Evolutionary conservation across 2,329 filamentous ascomycete species (phyloP).

Genomic region (Graphilbum ipis-grandicollis): DNA sequence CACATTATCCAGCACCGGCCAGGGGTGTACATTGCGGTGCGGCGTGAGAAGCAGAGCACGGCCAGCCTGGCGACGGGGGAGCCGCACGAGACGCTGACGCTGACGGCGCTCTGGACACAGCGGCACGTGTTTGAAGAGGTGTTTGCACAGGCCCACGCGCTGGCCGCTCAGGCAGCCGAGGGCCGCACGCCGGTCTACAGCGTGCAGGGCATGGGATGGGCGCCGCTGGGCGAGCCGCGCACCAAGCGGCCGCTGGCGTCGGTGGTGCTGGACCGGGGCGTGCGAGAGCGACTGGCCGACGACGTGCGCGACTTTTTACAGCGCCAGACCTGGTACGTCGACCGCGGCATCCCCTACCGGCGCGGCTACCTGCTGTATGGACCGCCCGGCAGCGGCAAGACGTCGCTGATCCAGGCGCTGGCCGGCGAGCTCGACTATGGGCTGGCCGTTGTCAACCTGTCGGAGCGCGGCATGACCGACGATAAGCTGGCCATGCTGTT

Average conservation of each 20-base stretch:
- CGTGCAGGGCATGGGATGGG: slow-evolving; percentile 70
- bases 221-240: slow-evolving; percentile 64
- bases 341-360: slow-evolving; percentile 86
- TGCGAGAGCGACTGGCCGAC: slow-evolving; percentile 63
- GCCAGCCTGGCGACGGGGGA: slow-evolving; percentile 68
- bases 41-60: slow-evolving; percentile 69
- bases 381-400: slow-evolving; percentile 83
- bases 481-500: slow-evolving; percentile 75
- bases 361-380: slow-evolving; percentile 80
- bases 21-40: slow-evolving; percentile 74
- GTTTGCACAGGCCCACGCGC: slow-evolving; percentile 68
- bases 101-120: slow-evolving; percentile 82
- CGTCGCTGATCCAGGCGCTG: slow-evolving; percentile 87
- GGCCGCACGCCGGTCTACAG: slow-evolving; percentile 90
- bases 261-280: slow-evolving; percentile 68
- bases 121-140: slow-evolving; percentile 80
- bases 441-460: slow-evolving; percentile 83
- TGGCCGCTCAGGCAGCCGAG: slow-evolving; percentile 66
- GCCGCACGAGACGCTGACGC: slow-evolving; percentile 83
- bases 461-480: slow-evolving; percentile 77
- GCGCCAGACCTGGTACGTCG: slow-evolving; percentile 74
- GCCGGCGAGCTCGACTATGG: slow-evolving; percentile 86
- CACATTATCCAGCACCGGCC: slow-evolving; percentile 70
- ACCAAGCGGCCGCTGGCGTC: slow-evolving; percentile 77
- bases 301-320: slow-evolving; percentile 72